Percentiles rank a stretch among this genome's conserved stretches.
phyloP scores from a whole-genome alignment of 2,329 filamentous ascomycete genomes.

The Microcera coccophila region DNA sequence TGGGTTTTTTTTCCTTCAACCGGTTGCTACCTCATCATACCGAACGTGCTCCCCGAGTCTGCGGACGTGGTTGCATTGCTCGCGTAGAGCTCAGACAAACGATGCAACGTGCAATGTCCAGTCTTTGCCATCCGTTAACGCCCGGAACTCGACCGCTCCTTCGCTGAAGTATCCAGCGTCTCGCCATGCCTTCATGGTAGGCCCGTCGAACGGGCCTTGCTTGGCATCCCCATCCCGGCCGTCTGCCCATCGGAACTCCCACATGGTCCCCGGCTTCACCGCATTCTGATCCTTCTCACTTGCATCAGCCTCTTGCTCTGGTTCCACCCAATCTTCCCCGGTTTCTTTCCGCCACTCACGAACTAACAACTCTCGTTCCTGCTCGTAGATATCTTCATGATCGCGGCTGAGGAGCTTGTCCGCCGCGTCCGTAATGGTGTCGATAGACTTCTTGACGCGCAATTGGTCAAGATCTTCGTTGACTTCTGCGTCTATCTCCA shows the following conservation, averaged over 20 bases:
- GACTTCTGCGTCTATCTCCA: constrained; percentile 62
- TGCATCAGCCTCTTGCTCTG: constrained; percentile 26
- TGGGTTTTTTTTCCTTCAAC: too few species aligned
- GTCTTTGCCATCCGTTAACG: constrained; percentile 48
- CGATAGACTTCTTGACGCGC: constrained; percentile 68
- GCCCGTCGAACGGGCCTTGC: constrained; percentile 82
- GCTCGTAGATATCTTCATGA: constrained; percentile 86
- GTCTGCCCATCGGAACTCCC: constrained; percentile 93
- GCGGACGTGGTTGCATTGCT: constrained; percentile 3
- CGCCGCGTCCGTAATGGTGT: constrained; percentile 82
- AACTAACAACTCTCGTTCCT: constrained; percentile 76
- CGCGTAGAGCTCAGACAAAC: constrained; percentile 44
- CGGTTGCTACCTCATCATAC: too few species aligned
- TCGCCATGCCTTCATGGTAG: constrained; percentile 87
- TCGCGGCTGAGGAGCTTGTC: constrained; percentile 81
- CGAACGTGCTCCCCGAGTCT: not conserved
- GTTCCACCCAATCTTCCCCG: constrained; percentile 74
- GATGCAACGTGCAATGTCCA: constrained; percentile 49
- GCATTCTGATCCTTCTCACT: constrained; percentile 12
- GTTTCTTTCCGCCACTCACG: constrained; percentile 81
- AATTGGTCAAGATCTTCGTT: constrained; percentile 64
- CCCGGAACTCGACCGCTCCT: constrained; percentile 71
- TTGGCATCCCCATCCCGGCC: constrained; percentile 72
- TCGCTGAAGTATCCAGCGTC: constrained; percentile 84
- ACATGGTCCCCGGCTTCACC: constrained; percentile 39